Base-by-base conservation (phyloP, 805 yeast species). In the Cyberlindnera nakhonratchasimensis region DNA sequence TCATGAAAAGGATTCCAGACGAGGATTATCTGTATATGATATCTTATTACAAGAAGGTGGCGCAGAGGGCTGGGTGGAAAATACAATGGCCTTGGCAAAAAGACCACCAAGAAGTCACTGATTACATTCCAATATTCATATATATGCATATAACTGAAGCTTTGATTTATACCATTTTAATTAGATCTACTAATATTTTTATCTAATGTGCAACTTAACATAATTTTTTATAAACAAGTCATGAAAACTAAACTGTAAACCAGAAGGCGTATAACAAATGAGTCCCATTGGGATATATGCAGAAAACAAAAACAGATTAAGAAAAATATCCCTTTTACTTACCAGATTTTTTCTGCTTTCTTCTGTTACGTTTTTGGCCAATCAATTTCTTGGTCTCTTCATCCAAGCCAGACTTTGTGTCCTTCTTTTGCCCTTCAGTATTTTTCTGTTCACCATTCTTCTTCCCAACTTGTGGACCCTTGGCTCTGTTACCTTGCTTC, bases 41-140 rank as follows among this genome's bases (percentile, higher is more conserved):
- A 70, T 86, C 1, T 57, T 91, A 16, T 73, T 77, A 5, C 67
- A 76, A 53, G 95, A 87, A 58, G 96, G 96, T 10, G 96, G 96
- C 12, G 90, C 93, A 1, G 87, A 82, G 45, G 86, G 90, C 1
- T 90, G 96, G 96, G 83, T 87, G 5, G 90, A 83, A 53, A 81
- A 83, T 52, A 75, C 89, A 2, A 76, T 86, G 79, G 71, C 77
- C 1, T 66, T 89, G 55, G 78, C 80, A 74, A 77, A 78, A 50
- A 75, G 75, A 50, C 72, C 79, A 9, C 95, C 95, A 5, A 69
- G 95, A 62, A 74, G 75, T 48, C 96, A 88, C 63, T 84, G 57
- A 59, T 7, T 32, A 19, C 20, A 37, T 22, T 23, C n/a, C n/a
- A n/a, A 36, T 9, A 21, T 32, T 21, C 21, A 34, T 32, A 28